phyloP scores from a whole-genome alignment of 257 asterid species.

The Nicotiana noctiflora region DNA sequence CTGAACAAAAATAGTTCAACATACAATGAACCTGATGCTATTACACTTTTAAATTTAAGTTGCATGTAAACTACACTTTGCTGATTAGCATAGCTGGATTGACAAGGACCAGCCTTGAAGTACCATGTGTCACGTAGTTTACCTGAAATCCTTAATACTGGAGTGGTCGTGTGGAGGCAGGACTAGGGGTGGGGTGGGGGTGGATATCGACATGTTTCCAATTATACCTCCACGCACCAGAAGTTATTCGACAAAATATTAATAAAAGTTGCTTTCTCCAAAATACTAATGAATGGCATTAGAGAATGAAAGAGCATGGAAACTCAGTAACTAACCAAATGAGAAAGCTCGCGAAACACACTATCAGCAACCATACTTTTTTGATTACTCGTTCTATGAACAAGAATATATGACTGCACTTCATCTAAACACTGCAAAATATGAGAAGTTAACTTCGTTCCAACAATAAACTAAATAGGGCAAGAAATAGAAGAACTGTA shows the following conservation, averaged over 20 bases:
- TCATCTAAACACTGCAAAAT: slow-evolving; percentile 74
- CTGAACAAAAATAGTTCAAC: slow-evolving; percentile 1
- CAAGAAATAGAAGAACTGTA: neutral
- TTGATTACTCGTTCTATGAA: slow-evolving; percentile 50
- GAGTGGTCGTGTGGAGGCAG: neutral
- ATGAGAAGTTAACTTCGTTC: slow-evolving; percentile 1
- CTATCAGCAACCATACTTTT: slow-evolving; percentile 24
- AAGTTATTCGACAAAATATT: neutral
- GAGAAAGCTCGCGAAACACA: slow-evolving; percentile 31
- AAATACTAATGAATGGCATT: neutral
- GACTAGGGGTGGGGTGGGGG: neutral
- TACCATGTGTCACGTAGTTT: neutral
- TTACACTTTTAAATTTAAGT: neutral
- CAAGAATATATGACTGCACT: slow-evolving; percentile 85
- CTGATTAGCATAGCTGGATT: neutral
- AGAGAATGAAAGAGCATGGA: neutral
- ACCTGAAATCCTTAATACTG: neutral
- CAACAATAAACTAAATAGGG: slow-evolving; percentile 6
- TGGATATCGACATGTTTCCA: neutral
- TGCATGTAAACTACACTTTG: neutral
- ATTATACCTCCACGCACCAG: neutral
- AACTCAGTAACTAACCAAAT: slow-evolving; percentile 51
- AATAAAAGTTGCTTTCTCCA: neutral
- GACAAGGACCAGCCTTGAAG: neutral
- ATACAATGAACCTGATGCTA: neutral